Conservation (phyloP, 1,284 basidiomycete genomes). For the Singerocomus rubriflavus region DNA sequence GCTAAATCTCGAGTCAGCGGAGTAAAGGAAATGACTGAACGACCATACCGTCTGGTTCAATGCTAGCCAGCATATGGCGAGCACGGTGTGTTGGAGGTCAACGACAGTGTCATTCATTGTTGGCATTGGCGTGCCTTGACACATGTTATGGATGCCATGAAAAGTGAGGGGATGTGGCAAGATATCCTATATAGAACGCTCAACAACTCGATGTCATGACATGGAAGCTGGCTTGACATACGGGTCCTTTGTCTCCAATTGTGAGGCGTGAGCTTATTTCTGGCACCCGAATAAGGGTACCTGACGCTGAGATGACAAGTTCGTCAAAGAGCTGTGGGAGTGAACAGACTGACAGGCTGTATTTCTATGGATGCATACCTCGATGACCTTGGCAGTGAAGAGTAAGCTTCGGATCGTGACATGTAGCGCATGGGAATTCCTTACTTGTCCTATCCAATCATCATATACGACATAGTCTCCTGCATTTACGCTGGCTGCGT, state of each 20-base stretch:
- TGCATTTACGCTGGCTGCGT: slow-evolving; percentile 59
- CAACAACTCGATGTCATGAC: slow-evolving; percentile 1
- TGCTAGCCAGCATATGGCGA: slow-evolving; percentile 86
- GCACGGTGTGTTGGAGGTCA: slow-evolving; percentile 72
- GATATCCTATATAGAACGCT: slow-evolving; percentile 50
- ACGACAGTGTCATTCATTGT: slow-evolving; percentile 61
- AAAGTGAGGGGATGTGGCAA: slow-evolving; percentile 53
- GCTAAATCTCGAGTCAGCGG: slow-evolving; percentile 39
- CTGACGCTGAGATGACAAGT: slow-evolving; percentile 62
- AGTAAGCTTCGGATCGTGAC: slow-evolving; percentile 11
- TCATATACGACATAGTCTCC: slow-evolving; percentile 82
- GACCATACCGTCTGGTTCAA: slow-evolving; percentile 76
- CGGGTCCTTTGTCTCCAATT: slow-evolving; percentile 69
- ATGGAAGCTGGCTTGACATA: slow-evolving; percentile 34
- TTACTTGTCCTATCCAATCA: slow-evolving; percentile 88
- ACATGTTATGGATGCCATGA: slow-evolving; percentile 45
- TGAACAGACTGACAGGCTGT: slow-evolving; percentile 7
- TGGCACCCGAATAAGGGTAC: slow-evolving; percentile 65
- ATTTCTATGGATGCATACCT: slow-evolving; percentile 33
- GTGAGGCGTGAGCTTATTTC: slow-evolving; percentile 70
- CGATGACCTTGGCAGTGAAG: slow-evolving; percentile 41
- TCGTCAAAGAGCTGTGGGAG: slow-evolving; percentile 77
- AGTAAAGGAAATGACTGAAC: not conserved
- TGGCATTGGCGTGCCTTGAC: slow-evolving; percentile 44
- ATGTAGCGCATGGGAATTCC: slow-evolving; percentile 21